A percentile compares a stretch with the other conserved stretches of the same genome.
phyloP scores from a whole-genome alignment of 192 early-diverging fungal species.

The Geranomyces michiganensis region DNA sequence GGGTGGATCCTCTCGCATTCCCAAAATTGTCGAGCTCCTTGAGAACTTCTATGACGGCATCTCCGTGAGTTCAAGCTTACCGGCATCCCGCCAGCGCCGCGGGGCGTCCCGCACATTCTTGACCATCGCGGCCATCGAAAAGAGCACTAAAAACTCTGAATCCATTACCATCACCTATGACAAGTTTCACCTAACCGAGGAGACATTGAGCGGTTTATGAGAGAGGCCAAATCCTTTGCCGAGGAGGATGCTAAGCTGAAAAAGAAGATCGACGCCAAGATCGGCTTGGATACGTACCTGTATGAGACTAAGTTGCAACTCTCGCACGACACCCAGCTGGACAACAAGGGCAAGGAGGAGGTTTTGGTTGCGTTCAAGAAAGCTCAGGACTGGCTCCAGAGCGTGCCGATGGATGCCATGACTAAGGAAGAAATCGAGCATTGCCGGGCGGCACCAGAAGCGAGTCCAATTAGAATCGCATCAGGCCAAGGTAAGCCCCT shows the following conservation, averaged over 20 bases:
- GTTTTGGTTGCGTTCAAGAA: slow-evolving; percentile 84
- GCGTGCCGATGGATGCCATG: slow-evolving; percentile 70
- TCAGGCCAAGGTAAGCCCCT: too few species aligned
- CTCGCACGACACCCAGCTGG: slow-evolving; percentile 80
- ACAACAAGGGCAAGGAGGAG: slow-evolving; percentile 90
- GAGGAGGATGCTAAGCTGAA: slow-evolving; percentile 83
- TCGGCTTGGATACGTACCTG: slow-evolving; percentile 88
- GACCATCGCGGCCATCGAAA: slow-evolving; percentile 89
- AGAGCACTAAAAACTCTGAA: slow-evolving; percentile 95
- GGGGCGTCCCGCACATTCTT: slow-evolving; percentile 97
- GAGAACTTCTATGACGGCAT: slow-evolving; percentile 90
- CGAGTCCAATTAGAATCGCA: slow-evolving; percentile 89
- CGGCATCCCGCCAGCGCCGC: slow-evolving; percentile 90
- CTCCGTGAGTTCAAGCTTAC: slow-evolving; percentile 95
- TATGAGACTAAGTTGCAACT: slow-evolving; percentile 88
- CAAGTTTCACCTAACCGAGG: slow-evolving; percentile 91
- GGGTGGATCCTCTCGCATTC: slow-evolving; percentile 92
- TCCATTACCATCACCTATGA: slow-evolving; percentile 97
- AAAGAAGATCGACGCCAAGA: slow-evolving; percentile 89
- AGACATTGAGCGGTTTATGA: slow-evolving; percentile 98
- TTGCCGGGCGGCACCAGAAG: slow-evolving; percentile 90
- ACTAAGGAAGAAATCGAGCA: slow-evolving; percentile 98
- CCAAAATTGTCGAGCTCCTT: slow-evolving; percentile 82
- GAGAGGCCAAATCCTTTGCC: slow-evolving; percentile 91
- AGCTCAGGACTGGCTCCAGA: slow-evolving; percentile 79